phyloP scores from a whole-genome alignment of 1,139 yeast genomes.

The Nadsonia starkeyi-henricii region DNA sequence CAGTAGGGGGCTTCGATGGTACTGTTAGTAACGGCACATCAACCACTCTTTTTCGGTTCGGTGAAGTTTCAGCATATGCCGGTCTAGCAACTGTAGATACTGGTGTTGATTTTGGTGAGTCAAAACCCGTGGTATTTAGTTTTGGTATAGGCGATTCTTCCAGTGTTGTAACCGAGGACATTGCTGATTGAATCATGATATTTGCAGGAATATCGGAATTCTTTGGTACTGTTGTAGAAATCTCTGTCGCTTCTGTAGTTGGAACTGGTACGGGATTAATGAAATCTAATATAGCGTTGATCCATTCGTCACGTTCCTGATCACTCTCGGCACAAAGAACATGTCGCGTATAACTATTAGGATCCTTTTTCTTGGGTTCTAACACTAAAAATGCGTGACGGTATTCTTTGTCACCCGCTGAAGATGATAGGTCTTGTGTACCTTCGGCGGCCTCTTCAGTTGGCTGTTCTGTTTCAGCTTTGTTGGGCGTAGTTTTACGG shows the following conservation, averaged over 20 bases:
- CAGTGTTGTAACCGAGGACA: too few relatives aligned
- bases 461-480: conserved; percentile 9
- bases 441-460: conserved; percentile 36
- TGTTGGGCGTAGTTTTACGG: conserved; percentile 31
- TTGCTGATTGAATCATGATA: too few relatives aligned
- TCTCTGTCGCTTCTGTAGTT: too few relatives aligned
- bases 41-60: too few relatives aligned
- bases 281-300: conserved; percentile 41
- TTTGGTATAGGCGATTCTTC: too few relatives aligned
- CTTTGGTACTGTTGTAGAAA: too few relatives aligned
- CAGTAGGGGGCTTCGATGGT: too few relatives aligned
- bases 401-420: conserved; percentile 31
- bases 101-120: not conserved
- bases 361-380: conserved; percentile 45
- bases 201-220: too few relatives aligned
- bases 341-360: conserved; percentile 43
- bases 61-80: too few relatives aligned
- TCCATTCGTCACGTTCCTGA: conserved; percentile 70
- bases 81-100: not conserved
- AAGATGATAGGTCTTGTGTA: not conserved
- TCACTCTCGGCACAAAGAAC: conserved; percentile 75
- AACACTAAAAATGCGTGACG: conserved; percentile 63
- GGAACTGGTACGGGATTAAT: conserved; percentile 11
- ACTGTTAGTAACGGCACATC: too few relatives aligned
- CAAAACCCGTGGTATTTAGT: not conserved